Evolutionary conservation across 768 basidiomycete genomes (phyloP).

Genomic region (Lentinula raphanica): DNA sequence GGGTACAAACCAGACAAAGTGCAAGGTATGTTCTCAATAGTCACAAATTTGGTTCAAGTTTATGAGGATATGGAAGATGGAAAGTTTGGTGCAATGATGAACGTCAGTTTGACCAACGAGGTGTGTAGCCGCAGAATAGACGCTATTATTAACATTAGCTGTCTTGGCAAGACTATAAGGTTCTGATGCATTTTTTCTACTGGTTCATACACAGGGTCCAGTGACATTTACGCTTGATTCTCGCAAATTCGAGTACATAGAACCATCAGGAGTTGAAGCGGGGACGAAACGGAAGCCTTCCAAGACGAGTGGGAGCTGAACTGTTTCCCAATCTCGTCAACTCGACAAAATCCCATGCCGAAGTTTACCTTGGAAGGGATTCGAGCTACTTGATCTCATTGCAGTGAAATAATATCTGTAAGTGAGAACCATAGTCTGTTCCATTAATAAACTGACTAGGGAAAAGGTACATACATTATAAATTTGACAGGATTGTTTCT

Average conservation of each 20-base stretch:
- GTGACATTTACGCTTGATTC: slow-evolving; percentile 83
- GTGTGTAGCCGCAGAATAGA: slow-evolving; percentile 34
- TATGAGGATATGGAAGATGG: slow-evolving; percentile 53
- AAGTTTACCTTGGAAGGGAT: not conserved
- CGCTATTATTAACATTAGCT: not conserved
- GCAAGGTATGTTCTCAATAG: slow-evolving; percentile 53
- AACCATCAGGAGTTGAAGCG: slow-evolving; percentile 4
- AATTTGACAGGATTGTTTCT: not conserved
- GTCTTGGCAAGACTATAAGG: not conserved
- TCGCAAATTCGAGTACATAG: slow-evolving; percentile 67
- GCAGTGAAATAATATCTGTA: not conserved
- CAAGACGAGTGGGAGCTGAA: not conserved
- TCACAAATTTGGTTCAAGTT: not conserved
- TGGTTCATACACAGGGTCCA: slow-evolving; percentile 52
- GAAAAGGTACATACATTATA: not conserved
- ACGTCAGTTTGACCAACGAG: slow-evolving; percentile 82
- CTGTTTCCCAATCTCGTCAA: not conserved
- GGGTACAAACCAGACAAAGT: slow-evolving; percentile 73
- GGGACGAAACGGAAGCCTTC: not conserved
- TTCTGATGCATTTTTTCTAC: not conserved
- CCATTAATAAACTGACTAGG: not conserved
- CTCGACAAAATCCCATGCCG: not conserved
- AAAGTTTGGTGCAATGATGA: slow-evolving; percentile 96
- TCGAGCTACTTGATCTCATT: not conserved
- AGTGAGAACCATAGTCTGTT: not conserved